A percentile compares a stretch with the other conserved stretches of the same genome.
Conservation (phyloP, 1,139 yeast species). For the Candida glucosophila region DNA sequence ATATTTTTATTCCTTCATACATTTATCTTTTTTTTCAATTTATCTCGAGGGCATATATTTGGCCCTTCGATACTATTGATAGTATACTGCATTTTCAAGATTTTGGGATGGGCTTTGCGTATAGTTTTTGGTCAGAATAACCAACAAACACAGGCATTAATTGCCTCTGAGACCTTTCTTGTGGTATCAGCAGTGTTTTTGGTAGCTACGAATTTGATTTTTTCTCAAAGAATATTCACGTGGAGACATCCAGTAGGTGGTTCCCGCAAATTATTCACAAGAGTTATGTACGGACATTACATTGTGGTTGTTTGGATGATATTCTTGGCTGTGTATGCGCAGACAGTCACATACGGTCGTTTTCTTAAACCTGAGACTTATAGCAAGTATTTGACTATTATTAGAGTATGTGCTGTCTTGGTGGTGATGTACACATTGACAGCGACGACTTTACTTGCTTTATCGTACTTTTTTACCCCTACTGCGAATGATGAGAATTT, state of each 20-base stretch:
- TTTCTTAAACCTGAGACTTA: slow-evolving; percentile 39
- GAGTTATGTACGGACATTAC: slow-evolving; percentile 44
- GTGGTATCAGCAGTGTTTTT: slow-evolving; percentile 49
- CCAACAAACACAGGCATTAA: slow-evolving; percentile 40
- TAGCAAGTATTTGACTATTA: slow-evolving; percentile 46
- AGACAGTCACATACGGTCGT: slow-evolving; percentile 56
- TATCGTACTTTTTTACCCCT: slow-evolving; percentile 51
- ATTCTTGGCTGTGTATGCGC: slow-evolving; percentile 60
- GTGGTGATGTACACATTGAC: slow-evolving; percentile 52
- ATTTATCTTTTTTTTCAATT: slow-evolving; percentile 42
- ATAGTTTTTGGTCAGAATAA: slow-evolving; percentile 49
- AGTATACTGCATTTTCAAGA: slow-evolving; percentile 42
- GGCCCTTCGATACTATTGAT: slow-evolving; percentile 49
- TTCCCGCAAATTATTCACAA: slow-evolving; percentile 45
- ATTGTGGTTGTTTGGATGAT: slow-evolving; percentile 49
- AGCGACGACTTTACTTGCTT: slow-evolving; percentile 39
- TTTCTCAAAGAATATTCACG: slow-evolving; percentile 72
- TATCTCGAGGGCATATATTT: slow-evolving; percentile 56
- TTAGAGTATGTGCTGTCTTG: slow-evolving; percentile 48
- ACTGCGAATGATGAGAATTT: slow-evolving; percentile 45
- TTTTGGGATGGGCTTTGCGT: slow-evolving; percentile 55
- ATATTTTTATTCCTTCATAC: slow-evolving; percentile 42
- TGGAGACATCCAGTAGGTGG: slow-evolving; percentile 83
- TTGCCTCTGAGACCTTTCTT: slow-evolving; percentile 52
- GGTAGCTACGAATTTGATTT: slow-evolving; percentile 51